Evolutionary conservation across 371 early-diverging fungal genomes (phyloP).

Genomic region (Circinella umbellata): DNA sequence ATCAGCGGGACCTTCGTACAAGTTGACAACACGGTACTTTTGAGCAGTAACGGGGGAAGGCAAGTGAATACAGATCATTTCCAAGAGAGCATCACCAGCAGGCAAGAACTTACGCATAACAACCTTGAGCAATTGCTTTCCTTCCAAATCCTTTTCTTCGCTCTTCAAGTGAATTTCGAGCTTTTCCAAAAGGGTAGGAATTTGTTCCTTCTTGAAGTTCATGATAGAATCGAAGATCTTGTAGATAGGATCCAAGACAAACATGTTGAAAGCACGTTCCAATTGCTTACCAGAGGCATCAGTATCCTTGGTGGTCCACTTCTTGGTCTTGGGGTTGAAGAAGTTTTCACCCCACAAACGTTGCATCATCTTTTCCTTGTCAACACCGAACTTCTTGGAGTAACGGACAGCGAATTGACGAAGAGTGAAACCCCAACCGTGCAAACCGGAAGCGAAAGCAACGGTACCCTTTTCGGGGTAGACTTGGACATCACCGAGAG

Average conservation of each 20-base stretch:
- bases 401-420: conserved; percentile 97
- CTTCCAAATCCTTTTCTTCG: conserved; percentile 89
- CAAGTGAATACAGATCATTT: conserved; percentile 98
- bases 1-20: conserved; percentile 98
- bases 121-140: conserved; percentile 93
- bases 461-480: conserved; percentile 95
- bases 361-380: conserved; percentile 92
- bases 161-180: conserved; percentile 81
- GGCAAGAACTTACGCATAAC: conserved; percentile 99
- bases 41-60: conserved; percentile 97
- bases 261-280: conserved; percentile 97
- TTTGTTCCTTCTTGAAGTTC: conserved; percentile 92
- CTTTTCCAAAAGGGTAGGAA: conserved; percentile 81
- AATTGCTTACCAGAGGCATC: conserved; percentile 81
- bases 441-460: conserved; percentile 99
- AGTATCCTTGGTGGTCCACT: conserved; percentile 82
- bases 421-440: conserved; percentile 99
- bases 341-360: conserved; percentile 96
- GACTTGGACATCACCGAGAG: conserved; percentile 89
- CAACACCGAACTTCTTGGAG: conserved; percentile 95
- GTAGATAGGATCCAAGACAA: conserved; percentile 98
- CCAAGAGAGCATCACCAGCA: conserved; percentile 97
- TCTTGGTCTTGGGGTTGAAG: conserved; percentile 95
- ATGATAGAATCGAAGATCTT: conserved; percentile 94
- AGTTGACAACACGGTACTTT: conserved; percentile 87